These are phyloP conservation scores for Coccomyxa sp. DNA, from an alignment of 139 green algal species.

Conservation along the genomic window DNA sequence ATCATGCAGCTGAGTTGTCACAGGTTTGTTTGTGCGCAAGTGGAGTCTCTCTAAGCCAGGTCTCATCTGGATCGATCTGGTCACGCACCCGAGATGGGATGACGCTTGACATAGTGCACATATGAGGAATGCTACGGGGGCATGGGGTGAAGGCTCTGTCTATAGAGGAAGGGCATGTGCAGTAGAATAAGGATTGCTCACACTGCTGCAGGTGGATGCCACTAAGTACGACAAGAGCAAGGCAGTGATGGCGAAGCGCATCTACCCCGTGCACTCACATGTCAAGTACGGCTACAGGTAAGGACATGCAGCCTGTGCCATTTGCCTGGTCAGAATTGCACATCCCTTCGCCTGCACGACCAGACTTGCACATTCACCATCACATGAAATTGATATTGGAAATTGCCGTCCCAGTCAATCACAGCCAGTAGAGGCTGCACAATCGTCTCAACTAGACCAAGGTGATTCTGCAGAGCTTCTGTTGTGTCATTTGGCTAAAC, in stretches of 20 bases:
- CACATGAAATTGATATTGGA: not conserved
- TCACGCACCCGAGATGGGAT: not conserved
- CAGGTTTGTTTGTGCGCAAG: too few species aligned
- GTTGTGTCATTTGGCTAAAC: not conserved
- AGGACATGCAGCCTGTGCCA: not conserved
- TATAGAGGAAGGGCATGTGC: not conserved
- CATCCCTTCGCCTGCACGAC: not conserved
- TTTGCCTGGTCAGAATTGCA: not conserved
- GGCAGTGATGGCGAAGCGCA: slow-evolving; percentile 33
- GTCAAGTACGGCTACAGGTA: not conserved
- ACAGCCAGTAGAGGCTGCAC: not conserved
- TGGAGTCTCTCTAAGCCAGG: too few species aligned
- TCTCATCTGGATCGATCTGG: not conserved
- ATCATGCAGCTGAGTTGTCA: not conserved
- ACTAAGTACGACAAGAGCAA: slow-evolving; percentile 17
- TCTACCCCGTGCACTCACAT: slow-evolving; percentile 21
- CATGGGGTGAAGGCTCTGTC: not conserved
- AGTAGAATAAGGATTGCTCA: not conserved
- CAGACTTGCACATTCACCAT: not conserved
- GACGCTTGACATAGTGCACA: not conserved
- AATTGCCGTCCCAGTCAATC: too few species aligned
- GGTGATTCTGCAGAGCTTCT: not conserved
- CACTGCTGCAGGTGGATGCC: slow-evolving; percentile 9
- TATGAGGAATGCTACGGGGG: not conserved
- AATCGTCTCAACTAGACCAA: not conserved